Evolutionary conservation across 768 basidiomycete genomes (phyloP), one percentile per base, ranked within the genome.

Genomic region (Russula foetens): DNA sequence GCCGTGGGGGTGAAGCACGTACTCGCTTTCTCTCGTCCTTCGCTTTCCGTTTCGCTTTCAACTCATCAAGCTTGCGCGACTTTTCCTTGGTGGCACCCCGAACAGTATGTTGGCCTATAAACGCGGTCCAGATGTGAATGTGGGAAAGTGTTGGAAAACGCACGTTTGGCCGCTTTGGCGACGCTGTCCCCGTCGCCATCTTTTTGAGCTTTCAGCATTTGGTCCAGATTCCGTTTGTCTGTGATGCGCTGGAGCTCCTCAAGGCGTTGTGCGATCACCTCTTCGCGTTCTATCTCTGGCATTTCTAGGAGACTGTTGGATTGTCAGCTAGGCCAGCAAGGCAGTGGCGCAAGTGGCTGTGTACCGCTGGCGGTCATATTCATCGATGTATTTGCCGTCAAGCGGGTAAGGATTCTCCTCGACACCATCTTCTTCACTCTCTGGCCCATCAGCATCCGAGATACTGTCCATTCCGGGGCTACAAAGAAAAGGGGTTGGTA

Each of bases 1-100:
- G 50, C 45, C 9, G 23, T 24, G 15, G 23, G 14, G 50, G 19
- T 9, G 19, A 38, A 21, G 53, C 43, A 71, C 84, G 64, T 72
- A 93, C 94, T 62, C 86, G 81, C 71, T 86, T 88, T 73, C 88
- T 86, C 72, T 95, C 91, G 65, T 87, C 91, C 74, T 93, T 95
- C 9, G 91, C 92, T 67, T 86, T 90, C 38, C 95, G 81, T 67
- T 79, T 86, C 6, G 88, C 90, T 74, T 89, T 95, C 28, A 97
- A 78, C 70, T 93, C 93, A 62, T 88, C 88, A 9, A 93, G 78
- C 68, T 86, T 89, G 56, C 81, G 79, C 4, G 79, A 77, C 75
- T 92, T 92, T 71, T 92, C 89, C 69, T 88, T 91, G 0, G 88
- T 90, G 2, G 82, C 82, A 7, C 88, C 89, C 51, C 86, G 81